Percentiles rank a stretch among this genome's conserved stretches.
These are phyloP conservation scores for Rutidosis leptorrhynchoides DNA, from an alignment of 129 eudicot species.

Conservation along the genomic window DNA sequence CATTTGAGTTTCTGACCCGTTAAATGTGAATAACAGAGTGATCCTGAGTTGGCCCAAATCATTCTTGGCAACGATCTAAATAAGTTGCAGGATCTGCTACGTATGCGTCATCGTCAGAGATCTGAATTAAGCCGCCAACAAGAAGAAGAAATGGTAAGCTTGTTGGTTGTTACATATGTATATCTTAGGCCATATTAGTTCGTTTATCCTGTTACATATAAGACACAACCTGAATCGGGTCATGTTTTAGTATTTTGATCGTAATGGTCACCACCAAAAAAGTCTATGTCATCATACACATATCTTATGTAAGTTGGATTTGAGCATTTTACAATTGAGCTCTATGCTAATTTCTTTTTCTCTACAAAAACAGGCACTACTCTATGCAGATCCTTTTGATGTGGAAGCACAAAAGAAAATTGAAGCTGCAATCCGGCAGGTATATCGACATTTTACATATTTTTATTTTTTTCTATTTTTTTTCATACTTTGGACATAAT, in stretches of 20 bases:
- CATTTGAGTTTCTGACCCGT: constrained; percentile 24
- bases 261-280: not conserved
- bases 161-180: not conserved
- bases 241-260: not conserved
- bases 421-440: constrained; percentile 96
- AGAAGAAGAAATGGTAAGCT: constrained; percentile 70
- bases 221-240: not conserved
- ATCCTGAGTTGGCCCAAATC: constrained; percentile 93
- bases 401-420: constrained; percentile 98
- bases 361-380: constrained; percentile 52
- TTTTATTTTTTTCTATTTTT: too few species aligned
- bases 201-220: not conserved
- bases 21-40: constrained; percentile 51
- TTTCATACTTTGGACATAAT: not conserved
- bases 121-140: constrained; percentile 55
- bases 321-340: not conserved
- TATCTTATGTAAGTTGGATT: not conserved
- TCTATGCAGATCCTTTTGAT: constrained; percentile 94
- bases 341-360: not conserved
- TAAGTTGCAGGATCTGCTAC: constrained; percentile 66
- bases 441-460: constrained; percentile 22
- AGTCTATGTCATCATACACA: not conserved
- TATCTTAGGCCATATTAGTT: not conserved
- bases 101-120: constrained; percentile 71
- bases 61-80: constrained; percentile 81